Conservation (phyloP, 2,329 filamentous ascomycete genomes). For the Arthrobotrys iridis region DNA sequence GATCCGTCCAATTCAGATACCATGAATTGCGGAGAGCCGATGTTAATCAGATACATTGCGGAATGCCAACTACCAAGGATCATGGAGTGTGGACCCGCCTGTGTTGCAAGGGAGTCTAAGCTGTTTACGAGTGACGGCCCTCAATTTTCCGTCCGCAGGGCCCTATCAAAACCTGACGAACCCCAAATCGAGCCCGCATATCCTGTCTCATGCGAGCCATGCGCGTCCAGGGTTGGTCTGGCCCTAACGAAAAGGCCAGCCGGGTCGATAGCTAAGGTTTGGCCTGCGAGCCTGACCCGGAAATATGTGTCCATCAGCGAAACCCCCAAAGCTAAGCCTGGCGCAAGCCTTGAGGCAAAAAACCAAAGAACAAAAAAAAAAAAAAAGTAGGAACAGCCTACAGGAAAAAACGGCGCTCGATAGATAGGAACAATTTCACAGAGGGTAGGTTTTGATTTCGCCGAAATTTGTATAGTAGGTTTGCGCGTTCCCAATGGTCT, state of each 20-base stretch:
- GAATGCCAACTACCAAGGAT: conserved; percentile 35
- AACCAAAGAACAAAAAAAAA: not conserved
- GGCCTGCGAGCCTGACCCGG: conserved; percentile 50
- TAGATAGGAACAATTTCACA: conserved; percentile 52
- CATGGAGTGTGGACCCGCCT: conserved; percentile 51
- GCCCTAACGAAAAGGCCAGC: conserved; percentile 15
- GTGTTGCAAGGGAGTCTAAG: conserved; percentile 45
- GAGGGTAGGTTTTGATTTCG: conserved; percentile 50
- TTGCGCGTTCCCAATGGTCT: conserved; percentile 2
- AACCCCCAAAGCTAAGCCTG: conserved; percentile 8
- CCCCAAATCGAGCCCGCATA: conserved; percentile 16
- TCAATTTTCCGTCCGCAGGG: conserved; percentile 55
- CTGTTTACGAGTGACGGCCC: conserved; percentile 51
- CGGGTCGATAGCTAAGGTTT: conserved; percentile 29
- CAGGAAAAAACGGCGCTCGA: conserved; percentile 2
- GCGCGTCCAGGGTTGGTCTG: conserved; percentile 23
- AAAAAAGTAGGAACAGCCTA: not conserved
- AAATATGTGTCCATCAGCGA: conserved; percentile 45
- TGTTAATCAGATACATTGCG: conserved; percentile 23
- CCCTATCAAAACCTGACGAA: conserved; percentile 28
- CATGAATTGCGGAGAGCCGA: conserved; percentile 38
- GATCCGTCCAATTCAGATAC: not conserved
- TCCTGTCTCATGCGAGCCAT: conserved; percentile 19
- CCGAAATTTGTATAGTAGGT: conserved; percentile 33
- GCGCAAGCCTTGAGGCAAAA: conserved; percentile 14